Conservation (phyloP, 1,284 basidiomycete genomes). For the Apiotrichum porosum region DNA sequence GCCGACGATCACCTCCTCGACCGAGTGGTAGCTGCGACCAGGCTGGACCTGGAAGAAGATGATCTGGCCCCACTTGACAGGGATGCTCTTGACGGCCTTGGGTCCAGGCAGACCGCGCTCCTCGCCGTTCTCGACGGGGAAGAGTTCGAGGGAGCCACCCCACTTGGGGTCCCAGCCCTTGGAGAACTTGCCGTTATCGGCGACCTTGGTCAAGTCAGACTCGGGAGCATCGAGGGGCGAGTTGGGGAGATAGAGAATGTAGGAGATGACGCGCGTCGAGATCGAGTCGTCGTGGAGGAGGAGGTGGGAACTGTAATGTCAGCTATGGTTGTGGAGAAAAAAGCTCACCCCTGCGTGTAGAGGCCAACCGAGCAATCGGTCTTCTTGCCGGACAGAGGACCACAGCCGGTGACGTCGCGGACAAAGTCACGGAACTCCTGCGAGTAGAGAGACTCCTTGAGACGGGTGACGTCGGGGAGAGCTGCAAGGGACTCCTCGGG, state of each 20-base stretch:
- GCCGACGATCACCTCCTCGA: constrained; percentile 89
- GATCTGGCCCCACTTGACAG: constrained; percentile 85
- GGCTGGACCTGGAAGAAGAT: constrained; percentile 82
- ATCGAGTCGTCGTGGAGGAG: constrained; percentile 99
- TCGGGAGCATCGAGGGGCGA: constrained; percentile 58
- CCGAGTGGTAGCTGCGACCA: constrained; percentile 88
- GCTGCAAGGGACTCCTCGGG: constrained; percentile 57
- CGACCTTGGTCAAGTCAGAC: constrained; percentile 22
- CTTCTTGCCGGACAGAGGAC: constrained; percentile 80
- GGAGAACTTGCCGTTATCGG: constrained; percentile 39
- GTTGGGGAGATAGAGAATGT: constrained; percentile 95
- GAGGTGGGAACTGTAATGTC: constrained; percentile 62
- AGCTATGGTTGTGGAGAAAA: background rate
- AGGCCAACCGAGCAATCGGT: constrained; percentile 95
- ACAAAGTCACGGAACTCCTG: constrained; percentile 76
- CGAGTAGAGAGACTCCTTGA: constrained; percentile 92
- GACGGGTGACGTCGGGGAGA: constrained; percentile 69
- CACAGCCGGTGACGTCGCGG: constrained; percentile 85
- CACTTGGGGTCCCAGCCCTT: constrained; percentile 69
- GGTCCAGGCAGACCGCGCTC: constrained; percentile 43
- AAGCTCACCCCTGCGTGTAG: constrained; percentile 61
- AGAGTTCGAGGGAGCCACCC: constrained; percentile 95
- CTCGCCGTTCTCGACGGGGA: constrained; percentile 57
- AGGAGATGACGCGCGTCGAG: constrained; percentile 87
- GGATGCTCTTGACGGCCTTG: constrained; percentile 38